A percentile compares a stretch with the other conserved stretches of the same genome.
phyloP scores from a whole-genome alignment of 768 basidiomycete species.

The Boletus rubescentipes region DNA sequence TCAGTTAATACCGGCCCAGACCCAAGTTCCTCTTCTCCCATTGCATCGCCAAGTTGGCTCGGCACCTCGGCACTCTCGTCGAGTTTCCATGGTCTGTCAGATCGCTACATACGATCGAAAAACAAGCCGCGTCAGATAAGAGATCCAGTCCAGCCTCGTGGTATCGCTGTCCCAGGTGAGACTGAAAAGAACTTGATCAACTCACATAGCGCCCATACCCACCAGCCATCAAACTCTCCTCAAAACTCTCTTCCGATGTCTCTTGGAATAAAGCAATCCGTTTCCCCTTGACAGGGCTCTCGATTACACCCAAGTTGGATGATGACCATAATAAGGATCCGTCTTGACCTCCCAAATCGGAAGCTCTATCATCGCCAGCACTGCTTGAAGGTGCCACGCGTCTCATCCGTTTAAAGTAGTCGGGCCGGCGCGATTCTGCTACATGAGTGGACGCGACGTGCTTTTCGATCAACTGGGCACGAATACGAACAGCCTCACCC shows the following conservation, averaged over 20 bases:
- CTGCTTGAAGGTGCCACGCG: slow-evolving; percentile 41
- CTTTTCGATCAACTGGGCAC: slow-evolving; percentile 51
- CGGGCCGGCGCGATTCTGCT: slow-evolving; percentile 64
- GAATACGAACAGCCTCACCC: slow-evolving; percentile 61
- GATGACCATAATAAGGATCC: slow-evolving; percentile 23
- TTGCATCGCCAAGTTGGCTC: slow-evolving; percentile 10
- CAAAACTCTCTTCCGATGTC: slow-evolving; percentile 81
- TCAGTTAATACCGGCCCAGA: slow-evolving; percentile 37
- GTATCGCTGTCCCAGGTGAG: background rate
- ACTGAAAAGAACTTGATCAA: slow-evolving; percentile 8
- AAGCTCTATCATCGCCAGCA: slow-evolving; percentile 18
- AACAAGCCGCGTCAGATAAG: slow-evolving; percentile 9
- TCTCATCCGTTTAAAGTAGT: slow-evolving; percentile 65
- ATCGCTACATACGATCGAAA: slow-evolving; percentile 20
- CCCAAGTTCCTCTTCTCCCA: slow-evolving; percentile 11
- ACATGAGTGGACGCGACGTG: slow-evolving; percentile 49
- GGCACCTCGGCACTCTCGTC: slow-evolving; percentile 17
- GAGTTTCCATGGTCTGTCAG: slow-evolving; percentile 24
- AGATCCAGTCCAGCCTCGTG: slow-evolving; percentile 7
- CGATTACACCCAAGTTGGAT: slow-evolving; percentile 55
- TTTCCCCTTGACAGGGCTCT: slow-evolving; percentile 71
- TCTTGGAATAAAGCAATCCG: slow-evolving; percentile 76
- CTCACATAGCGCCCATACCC: slow-evolving; percentile 77
- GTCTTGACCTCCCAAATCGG: slow-evolving; percentile 12
- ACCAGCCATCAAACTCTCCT: slow-evolving; percentile 80